Percentiles rank a stretch among this genome's conserved stretches.
Conservation (phyloP, 257 asterid species). For the Solanum stenotomum region DNA sequence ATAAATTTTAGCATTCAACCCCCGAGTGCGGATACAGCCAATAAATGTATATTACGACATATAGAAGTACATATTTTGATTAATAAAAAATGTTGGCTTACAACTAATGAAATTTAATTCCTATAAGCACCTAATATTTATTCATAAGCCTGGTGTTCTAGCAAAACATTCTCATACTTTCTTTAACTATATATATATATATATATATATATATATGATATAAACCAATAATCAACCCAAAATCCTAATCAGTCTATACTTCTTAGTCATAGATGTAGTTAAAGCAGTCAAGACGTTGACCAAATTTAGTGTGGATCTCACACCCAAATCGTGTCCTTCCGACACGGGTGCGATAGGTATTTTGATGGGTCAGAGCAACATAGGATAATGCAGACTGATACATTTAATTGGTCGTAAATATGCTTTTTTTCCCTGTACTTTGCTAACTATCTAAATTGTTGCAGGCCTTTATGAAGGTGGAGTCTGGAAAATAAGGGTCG, state of each 20-base stretch:
- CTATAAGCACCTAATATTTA: not conserved
- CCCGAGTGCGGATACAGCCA: not conserved
- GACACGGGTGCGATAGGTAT: not conserved
- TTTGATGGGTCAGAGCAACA: not conserved
- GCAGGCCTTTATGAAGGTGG: conserved; percentile 91
- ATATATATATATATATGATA: not conserved
- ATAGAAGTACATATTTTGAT: not conserved
- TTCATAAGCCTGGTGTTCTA: not conserved
- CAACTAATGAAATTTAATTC: not conserved
- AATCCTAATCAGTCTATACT: not conserved
- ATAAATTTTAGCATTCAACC: not conserved
- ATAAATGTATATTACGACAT: not conserved
- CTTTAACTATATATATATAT: not conserved
- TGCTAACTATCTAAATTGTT: not conserved
- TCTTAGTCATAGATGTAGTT: not conserved
- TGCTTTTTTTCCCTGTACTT: not conserved
- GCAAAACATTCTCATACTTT: not conserved
- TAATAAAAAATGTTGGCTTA: not conserved
- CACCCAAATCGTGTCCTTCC: not conserved
- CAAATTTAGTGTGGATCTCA: not conserved
- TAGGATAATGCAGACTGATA: not conserved
- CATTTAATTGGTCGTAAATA: not conserved
- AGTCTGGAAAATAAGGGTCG: conserved; percentile 85
- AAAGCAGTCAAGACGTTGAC: not conserved
- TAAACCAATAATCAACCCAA: not conserved